These are phyloP conservation scores for Globisporangium perplexum DNA, from an alignment of 352 stramenopile species.

Conservation along the genomic window DNA sequence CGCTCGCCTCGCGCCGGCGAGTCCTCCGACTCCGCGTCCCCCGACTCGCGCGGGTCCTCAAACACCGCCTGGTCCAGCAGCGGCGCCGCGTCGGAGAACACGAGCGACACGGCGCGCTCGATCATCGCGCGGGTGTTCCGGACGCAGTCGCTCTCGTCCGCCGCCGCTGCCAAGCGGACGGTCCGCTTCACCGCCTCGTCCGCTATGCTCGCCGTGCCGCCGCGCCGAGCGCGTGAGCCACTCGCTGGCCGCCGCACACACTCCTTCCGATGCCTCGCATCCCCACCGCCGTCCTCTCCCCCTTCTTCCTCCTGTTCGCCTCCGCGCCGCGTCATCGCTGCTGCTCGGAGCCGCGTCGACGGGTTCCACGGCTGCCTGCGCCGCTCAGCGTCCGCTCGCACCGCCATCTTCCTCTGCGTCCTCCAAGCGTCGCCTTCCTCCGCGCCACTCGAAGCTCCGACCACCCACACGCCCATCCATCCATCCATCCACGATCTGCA, in stretches of 20 bases:
- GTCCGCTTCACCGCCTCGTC: no score
- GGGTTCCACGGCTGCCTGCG: conserved; percentile 32
- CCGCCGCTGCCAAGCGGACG: background rate
- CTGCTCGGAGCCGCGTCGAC: conserved; percentile 27
- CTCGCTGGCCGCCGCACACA: no score
- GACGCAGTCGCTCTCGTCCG: background rate
- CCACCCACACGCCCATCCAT: background rate
- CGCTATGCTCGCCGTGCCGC: background rate
- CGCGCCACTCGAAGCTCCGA: no score
- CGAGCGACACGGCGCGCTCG: conserved; percentile 49
- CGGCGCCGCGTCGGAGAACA: conserved; percentile 17
- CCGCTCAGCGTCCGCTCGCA: background rate
- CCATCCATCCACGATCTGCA: no score
- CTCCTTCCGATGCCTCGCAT: no score
- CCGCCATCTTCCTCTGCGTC: background rate
- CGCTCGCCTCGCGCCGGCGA: background rate
- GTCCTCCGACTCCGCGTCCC: background rate
- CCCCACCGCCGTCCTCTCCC: background rate
- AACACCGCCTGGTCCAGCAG: conserved; percentile 7
- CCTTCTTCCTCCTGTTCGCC: background rate
- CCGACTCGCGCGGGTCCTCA: conserved; percentile 11
- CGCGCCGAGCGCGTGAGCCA: no score
- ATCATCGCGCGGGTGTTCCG: conserved; percentile 37
- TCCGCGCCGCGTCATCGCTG: background rate
- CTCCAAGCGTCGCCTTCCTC: background rate